Evolutionary conservation across 805 yeast genomes (phyloP).

Genomic region (Saccharomyces paradoxus): DNA sequence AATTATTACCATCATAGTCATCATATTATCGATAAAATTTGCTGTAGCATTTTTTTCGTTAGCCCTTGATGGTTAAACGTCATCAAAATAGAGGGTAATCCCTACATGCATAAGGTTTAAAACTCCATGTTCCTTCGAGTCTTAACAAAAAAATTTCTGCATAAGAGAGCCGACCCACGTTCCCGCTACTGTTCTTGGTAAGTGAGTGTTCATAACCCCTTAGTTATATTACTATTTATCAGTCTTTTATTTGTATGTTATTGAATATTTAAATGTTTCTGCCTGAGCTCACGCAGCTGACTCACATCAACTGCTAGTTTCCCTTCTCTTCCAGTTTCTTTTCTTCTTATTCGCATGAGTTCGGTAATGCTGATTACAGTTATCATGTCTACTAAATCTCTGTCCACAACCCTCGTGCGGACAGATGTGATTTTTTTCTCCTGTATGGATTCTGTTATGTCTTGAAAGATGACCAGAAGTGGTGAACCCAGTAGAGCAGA

Average conservation of each 20-base stretch:
- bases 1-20: neutral
- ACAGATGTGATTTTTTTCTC: conserved; percentile 79
- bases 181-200: too few relatives aligned
- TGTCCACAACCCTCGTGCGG: conserved; percentile 76
- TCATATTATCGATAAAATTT: neutral
- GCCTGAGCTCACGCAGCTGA: neutral
- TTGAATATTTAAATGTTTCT: neutral
- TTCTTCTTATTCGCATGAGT: conserved; percentile 54
- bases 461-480: conserved; percentile 89
- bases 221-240: neutral
- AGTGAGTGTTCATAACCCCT: neutral
- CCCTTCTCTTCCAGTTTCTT: neutral
- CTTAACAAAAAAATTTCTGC: too few relatives aligned
- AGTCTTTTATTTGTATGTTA: neutral
- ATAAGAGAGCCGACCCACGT: too few relatives aligned
- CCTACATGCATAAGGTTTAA: neutral
- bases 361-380: conserved; percentile 86
- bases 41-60: neutral
- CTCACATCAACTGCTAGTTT: neutral
- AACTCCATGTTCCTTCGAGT: too few relatives aligned
- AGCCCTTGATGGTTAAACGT: neutral
- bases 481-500: conserved; percentile 44
- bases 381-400: conserved; percentile 83
- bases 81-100: neutral
- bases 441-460: conserved; percentile 84